Evolutionary conservation across 148 eudicot species (phyloP).

Genomic region (Euryodendron excelsum): DNA sequence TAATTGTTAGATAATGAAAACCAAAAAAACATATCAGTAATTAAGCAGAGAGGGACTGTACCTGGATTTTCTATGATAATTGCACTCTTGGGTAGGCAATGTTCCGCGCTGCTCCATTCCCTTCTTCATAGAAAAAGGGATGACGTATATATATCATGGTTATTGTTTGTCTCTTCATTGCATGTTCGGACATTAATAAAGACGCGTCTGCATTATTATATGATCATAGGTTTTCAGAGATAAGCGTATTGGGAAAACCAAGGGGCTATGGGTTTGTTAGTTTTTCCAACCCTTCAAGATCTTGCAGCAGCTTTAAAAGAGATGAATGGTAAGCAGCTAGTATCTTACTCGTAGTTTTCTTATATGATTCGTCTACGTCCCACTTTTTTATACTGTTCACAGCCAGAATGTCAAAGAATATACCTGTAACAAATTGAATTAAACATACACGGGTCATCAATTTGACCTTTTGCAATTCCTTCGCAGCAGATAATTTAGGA

Average conservation of each 20-base stretch:
- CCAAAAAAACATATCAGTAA: background rate
- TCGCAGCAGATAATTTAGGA: background rate
- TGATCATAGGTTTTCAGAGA: conserved; percentile 77
- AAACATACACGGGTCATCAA: background rate
- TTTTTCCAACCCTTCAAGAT: conserved; percentile 75
- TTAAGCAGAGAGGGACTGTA: background rate
- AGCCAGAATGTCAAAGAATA: background rate
- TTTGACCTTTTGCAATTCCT: background rate
- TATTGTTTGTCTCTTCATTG: background rate
- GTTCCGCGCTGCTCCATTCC: background rate
- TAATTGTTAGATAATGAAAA: background rate
- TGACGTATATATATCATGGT: background rate
- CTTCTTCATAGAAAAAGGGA: background rate
- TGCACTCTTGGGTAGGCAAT: background rate
- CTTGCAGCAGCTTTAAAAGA: conserved; percentile 80
- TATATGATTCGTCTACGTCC: too few relatives aligned
- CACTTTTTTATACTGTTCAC: background rate
- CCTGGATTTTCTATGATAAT: background rate
- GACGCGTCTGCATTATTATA: conserved; percentile 9
- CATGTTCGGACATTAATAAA: conserved; percentile 3
- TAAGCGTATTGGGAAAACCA: conserved; percentile 89
- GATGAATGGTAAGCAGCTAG: conserved; percentile 93
- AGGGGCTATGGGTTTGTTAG: conserved; percentile 92
- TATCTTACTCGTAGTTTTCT: too few relatives aligned
- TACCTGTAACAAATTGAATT: background rate